These are phyloP conservation scores for Camellia sinensis DNA, from an alignment of 148 eudicot genomes.

Conservation along the genomic window DNA sequence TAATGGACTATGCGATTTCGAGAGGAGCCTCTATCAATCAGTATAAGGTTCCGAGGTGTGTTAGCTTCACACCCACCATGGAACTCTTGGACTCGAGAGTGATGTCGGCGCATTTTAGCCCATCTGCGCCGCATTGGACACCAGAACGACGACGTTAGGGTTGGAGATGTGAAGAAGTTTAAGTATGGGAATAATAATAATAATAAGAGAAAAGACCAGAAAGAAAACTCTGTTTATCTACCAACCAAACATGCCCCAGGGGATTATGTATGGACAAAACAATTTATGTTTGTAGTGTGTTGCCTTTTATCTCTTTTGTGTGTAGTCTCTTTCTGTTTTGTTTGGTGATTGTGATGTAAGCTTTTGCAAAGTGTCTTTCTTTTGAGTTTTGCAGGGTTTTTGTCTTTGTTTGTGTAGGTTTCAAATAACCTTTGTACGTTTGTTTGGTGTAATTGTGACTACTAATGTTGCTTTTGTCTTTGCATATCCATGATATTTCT, in stretches of 20 bases:
- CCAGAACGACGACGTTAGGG: constrained; percentile 19
- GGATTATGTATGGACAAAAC: not conserved
- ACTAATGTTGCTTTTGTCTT: not conserved
- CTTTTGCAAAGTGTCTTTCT: not conserved
- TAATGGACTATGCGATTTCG: constrained; percentile 61
- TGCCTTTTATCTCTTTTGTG: not conserved
- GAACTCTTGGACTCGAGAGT: constrained; percentile 49
- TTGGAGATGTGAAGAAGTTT: no score
- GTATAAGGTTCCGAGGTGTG: constrained; percentile 63
- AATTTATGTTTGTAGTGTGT: no score
- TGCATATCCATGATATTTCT: not conserved
- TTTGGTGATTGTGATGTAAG: not conserved
- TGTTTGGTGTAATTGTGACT: not conserved
- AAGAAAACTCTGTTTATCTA: constrained; percentile 8
- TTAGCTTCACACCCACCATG: constrained; percentile 39
- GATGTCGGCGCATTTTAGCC: constrained; percentile 47
- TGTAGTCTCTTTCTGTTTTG: not conserved
- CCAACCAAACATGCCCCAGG: constrained; percentile 13
- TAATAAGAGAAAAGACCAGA: not conserved
- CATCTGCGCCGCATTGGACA: constrained; percentile 45
- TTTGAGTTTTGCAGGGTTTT: not conserved
- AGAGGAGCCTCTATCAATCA: constrained; percentile 59
- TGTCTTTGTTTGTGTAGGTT: not conserved
- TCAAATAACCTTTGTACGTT: not conserved
- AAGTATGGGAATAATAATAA: no score